Evolutionary conservation across 441 rosid species (phyloP).

Genomic region (Daphne laureola): DNA sequence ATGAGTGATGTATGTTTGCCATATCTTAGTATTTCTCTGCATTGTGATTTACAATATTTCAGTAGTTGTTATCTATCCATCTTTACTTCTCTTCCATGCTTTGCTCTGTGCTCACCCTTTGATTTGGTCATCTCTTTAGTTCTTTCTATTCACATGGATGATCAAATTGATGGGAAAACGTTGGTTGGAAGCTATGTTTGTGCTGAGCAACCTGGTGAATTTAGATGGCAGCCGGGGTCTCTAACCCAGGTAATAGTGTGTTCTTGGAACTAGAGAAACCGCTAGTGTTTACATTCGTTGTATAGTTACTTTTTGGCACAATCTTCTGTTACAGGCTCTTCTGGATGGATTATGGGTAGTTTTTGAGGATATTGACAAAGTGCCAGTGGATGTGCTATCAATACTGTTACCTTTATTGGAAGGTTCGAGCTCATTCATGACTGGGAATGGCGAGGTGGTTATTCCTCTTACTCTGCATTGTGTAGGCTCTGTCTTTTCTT

Average conservation of each 20-base stretch:
- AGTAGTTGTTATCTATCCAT: background rate
- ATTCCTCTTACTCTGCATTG: background rate
- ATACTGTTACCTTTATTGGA: constrained; percentile 79
- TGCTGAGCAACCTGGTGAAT: constrained; percentile 95
- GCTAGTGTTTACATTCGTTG: too few species aligned
- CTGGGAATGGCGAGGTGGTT: constrained; percentile 83
- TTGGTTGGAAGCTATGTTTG: constrained; percentile 90
- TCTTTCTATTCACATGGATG: constrained; percentile 90
- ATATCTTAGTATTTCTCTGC: too few species aligned
- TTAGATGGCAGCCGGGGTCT: constrained; percentile 98
- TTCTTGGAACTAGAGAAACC: too few species aligned
- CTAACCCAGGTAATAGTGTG: constrained; percentile 64
- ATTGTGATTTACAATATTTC: too few species aligned
- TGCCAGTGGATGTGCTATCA: constrained; percentile 83
- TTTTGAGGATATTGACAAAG: constrained; percentile 94
- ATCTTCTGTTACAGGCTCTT: constrained; percentile 49
- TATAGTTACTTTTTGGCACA: too few species aligned
- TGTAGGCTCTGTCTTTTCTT: too few species aligned
- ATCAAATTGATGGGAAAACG: constrained; percentile 95
- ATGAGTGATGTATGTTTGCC: too few species aligned
- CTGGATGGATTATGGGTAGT: constrained; percentile 87
- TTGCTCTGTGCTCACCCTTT: constrained; percentile 9
- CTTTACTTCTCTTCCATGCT: background rate
- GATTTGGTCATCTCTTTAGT: constrained; percentile 28
- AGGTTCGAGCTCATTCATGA: constrained; percentile 59